phyloP scores from a whole-genome alignment of 805 yeast species.

The Nakazawaea holstii region DNA sequence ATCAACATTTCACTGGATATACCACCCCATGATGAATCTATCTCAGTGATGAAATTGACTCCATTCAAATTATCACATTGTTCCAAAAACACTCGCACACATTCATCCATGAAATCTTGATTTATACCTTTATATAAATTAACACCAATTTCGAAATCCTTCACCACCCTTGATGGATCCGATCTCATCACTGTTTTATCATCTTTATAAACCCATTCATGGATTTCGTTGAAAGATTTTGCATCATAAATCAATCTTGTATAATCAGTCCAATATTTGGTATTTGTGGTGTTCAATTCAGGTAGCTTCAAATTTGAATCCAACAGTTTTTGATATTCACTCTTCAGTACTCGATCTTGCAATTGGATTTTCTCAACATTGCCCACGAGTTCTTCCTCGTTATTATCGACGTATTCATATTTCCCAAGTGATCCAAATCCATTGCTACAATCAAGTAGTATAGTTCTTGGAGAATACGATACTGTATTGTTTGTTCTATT shows the following conservation, averaged over 20 bases:
- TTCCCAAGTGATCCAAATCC: slow-evolving; percentile 70
- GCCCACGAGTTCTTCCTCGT: slow-evolving; percentile 14
- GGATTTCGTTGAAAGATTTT: slow-evolving; percentile 43
- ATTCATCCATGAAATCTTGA: slow-evolving; percentile 50
- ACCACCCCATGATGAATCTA: slow-evolving; percentile 86
- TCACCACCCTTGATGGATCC: slow-evolving; percentile 35
- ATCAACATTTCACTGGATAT: slow-evolving; percentile 46
- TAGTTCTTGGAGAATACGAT: slow-evolving; percentile 74
- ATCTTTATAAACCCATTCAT: slow-evolving; percentile 55
- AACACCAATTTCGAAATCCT: slow-evolving; percentile 48
- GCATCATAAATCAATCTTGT: slow-evolving; percentile 65
- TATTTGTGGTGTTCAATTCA: slow-evolving; percentile 31
- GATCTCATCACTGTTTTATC: slow-evolving; percentile 20
- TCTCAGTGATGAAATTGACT: slow-evolving; percentile 60
- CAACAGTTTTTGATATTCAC: slow-evolving; percentile 58
- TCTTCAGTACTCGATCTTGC: slow-evolving; percentile 35
- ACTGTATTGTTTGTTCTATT: slow-evolving; percentile 35
- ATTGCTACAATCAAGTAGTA: slow-evolving; percentile 74
- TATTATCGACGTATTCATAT: slow-evolving; percentile 37
- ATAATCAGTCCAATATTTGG: slow-evolving; percentile 79
- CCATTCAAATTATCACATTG: slow-evolving; percentile 73
- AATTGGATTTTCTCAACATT: slow-evolving; percentile 24
- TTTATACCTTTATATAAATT: slow-evolving; percentile 45
- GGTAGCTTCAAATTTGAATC: slow-evolving; percentile 38
- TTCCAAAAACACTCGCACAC: slow-evolving; percentile 61